Base-by-base conservation (phyloP, 2,329 filamentous ascomycete genomes). In the Sporothrix schenckii region DNA sequence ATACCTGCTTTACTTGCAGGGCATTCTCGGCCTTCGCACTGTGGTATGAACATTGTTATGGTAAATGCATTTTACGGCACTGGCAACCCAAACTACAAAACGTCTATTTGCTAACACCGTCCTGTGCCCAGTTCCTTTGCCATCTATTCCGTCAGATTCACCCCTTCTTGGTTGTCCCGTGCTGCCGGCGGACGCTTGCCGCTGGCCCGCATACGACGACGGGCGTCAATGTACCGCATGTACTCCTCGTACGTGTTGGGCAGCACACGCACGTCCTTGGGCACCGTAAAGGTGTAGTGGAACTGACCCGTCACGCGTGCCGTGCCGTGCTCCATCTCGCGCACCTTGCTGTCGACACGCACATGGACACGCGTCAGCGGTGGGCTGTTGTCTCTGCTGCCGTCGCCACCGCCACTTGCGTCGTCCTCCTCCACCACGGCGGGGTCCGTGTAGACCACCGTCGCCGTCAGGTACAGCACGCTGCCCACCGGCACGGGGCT, bases 401-500 rank as follows among this genome's bases (percentile, higher is more conserved):
- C 75, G 6, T 68, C 70, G 65, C 27, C 49, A 7, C n/a, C 69
- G 19, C 41, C 50, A 0, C 52, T 34, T 6, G 41, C 41, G 41
- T 47, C 67, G 3, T 47, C 52, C 13, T 70, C 68, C 3, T 81
- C 80, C 3, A 80, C 73, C 19, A 83, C 73, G 2, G 80, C 79
- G 69, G 88, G 88, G 74, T 92, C 90, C 0, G 90, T 92, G 77
- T 91, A 92, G 0, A 90, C 88, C 4, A 92, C 85, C 0, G 87
- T 90, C 0, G 91, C 89, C 0, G 88, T 90, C n/a, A 92, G 82
- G 74, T 93, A 93, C 9, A 92, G 80, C 16, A 92, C 90, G 72
- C 88, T 90, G 66, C 91, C 91, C 1, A 92, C 90, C 0, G 91
- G 91, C 0, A 92, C 91, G 0, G 91, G 89, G 74, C 91, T 91